Evolutionary conservation across 345 rosid species (phyloP).

Genomic region (Trapa incisa): DNA sequence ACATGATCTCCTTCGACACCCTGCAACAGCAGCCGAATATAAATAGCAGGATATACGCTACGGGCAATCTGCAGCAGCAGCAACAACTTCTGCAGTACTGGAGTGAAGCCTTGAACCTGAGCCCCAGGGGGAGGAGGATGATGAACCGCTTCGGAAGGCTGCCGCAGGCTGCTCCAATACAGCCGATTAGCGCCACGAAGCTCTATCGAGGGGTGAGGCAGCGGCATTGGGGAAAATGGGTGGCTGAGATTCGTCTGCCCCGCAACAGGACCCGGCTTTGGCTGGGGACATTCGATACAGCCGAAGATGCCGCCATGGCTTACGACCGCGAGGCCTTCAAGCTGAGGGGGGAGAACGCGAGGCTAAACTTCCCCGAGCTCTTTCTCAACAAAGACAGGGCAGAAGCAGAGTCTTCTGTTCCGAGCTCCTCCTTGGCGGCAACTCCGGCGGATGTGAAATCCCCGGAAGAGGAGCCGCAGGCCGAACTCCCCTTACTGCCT

Average conservation of each 20-base stretch:
- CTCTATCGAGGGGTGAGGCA: slow-evolving; percentile 90
- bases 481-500: not conserved
- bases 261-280: slow-evolving; percentile 83
- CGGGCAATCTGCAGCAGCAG: slow-evolving; percentile 28
- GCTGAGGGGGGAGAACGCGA: slow-evolving; percentile 73
- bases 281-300: slow-evolving; percentile 87
- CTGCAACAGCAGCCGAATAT: slow-evolving; percentile 18
- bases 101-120: slow-evolving; percentile 46
- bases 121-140: slow-evolving; percentile 78
- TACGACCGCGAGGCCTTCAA: slow-evolving; percentile 86
- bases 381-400: slow-evolving; percentile 43
- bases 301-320: slow-evolving; percentile 88
- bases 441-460: not conserved
- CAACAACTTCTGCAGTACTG: slow-evolving; percentile 55
- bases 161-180: slow-evolving; percentile 34
- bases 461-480: not conserved
- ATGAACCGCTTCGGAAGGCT: slow-evolving; percentile 57
- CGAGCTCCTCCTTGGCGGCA: slow-evolving; percentile 15
- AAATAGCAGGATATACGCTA: slow-evolving; percentile 15
- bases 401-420: slow-evolving; percentile 16
- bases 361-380: slow-evolving; percentile 78
- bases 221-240: slow-evolving; percentile 98
- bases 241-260: slow-evolving; percentile 92
- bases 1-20: slow-evolving; percentile 64
- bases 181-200: slow-evolving; percentile 65